Conservation (phyloP, 306 rosid species). For the Trifolium repens region DNA sequence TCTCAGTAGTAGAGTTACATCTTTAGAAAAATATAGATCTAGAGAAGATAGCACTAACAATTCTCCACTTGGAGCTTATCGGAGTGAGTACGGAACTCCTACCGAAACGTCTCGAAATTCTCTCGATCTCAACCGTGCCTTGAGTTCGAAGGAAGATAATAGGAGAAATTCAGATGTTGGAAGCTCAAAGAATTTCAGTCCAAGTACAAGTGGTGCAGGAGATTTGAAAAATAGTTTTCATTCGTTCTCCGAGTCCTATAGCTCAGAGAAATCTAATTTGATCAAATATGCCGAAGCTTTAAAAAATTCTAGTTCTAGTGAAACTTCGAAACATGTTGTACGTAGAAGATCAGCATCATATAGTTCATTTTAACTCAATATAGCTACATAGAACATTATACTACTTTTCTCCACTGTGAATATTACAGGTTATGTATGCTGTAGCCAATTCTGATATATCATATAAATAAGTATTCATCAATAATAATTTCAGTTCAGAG, state of each 20-base stretch:
- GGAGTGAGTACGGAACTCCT: slow-evolving; percentile 46
- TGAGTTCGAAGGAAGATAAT: slow-evolving; percentile 48
- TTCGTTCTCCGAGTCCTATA: slow-evolving; percentile 47
- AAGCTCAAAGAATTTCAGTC: slow-evolving; percentile 48
- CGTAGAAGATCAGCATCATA: slow-evolving; percentile 56
- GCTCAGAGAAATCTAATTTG: slow-evolving; percentile 54
- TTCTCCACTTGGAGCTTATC: slow-evolving; percentile 47
- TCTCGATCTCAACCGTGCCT: slow-evolving; percentile 45
- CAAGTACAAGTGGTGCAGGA: slow-evolving; percentile 35
- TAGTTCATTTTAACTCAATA: slow-evolving; percentile 50
- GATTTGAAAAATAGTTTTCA: slow-evolving; percentile 42
- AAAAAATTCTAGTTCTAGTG: slow-evolving; percentile 56
- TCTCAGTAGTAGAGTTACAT: slow-evolving; percentile 25
- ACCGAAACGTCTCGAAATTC: slow-evolving; percentile 47
- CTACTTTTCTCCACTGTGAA: slow-evolving; percentile 34
- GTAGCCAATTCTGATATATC: slow-evolving; percentile 30
- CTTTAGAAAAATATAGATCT: slow-evolving; percentile 50
- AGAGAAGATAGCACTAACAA: slow-evolving; percentile 41
- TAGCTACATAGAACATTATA: not conserved
- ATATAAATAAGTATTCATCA: not conserved
- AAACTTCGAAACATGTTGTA: not conserved
- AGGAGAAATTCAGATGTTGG: slow-evolving; percentile 45
- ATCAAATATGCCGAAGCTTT: slow-evolving; percentile 82
- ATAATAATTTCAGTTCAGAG: not conserved
- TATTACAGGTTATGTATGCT: slow-evolving; percentile 30